phyloP scores from a whole-genome alignment of 768 basidiomycete genomes.

The Xerocomellus amylosporus region DNA sequence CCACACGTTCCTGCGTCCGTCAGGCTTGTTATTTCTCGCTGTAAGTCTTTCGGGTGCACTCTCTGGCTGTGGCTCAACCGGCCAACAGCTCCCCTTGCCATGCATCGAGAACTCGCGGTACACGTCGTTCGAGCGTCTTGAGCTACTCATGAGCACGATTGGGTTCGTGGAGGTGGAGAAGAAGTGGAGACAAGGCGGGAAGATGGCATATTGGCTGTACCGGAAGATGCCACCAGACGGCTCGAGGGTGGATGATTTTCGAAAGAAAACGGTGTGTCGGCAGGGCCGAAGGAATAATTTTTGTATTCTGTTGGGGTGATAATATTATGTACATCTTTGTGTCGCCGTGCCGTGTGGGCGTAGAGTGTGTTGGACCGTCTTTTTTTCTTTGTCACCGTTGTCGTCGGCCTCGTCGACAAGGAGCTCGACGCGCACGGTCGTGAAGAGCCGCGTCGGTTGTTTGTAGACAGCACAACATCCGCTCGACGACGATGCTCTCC shows the following conservation, averaged over 20 bases:
- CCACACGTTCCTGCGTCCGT: slow-evolving; percentile 49
- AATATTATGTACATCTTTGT: background rate
- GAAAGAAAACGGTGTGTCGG: slow-evolving; percentile 58
- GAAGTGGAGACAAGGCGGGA: slow-evolving; percentile 67
- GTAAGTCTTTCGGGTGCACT: slow-evolving; percentile 40
- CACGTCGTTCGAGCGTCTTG: slow-evolving; percentile 57
- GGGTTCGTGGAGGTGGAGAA: slow-evolving; percentile 62
- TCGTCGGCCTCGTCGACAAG: slow-evolving; percentile 9
- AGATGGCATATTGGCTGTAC: slow-evolving; percentile 87
- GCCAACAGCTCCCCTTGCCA: slow-evolving; percentile 71
- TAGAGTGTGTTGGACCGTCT: slow-evolving; percentile 8
- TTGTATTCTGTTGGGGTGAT: slow-evolving; percentile 45
- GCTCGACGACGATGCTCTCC: slow-evolving; percentile 32
- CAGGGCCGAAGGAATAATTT: slow-evolving; percentile 82
- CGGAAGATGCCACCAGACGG: slow-evolving; percentile 36
- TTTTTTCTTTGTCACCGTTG: slow-evolving; percentile 8
- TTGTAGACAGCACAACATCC: slow-evolving; percentile 31
- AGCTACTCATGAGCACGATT: slow-evolving; percentile 52
- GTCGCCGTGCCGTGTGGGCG: background rate
- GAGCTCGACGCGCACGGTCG: slow-evolving; percentile 8
- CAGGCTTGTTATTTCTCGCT: slow-evolving; percentile 67
- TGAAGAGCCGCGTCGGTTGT: slow-evolving; percentile 26
- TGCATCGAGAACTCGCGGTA: slow-evolving; percentile 88
- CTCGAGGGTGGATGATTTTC: slow-evolving; percentile 30
- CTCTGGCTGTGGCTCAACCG: slow-evolving; percentile 7